A percentile compares a stretch with the other conserved stretches of the same genome.
Conservation (phyloP, 2,329 filamentous ascomycete species). For the Neonectria faginata region DNA sequence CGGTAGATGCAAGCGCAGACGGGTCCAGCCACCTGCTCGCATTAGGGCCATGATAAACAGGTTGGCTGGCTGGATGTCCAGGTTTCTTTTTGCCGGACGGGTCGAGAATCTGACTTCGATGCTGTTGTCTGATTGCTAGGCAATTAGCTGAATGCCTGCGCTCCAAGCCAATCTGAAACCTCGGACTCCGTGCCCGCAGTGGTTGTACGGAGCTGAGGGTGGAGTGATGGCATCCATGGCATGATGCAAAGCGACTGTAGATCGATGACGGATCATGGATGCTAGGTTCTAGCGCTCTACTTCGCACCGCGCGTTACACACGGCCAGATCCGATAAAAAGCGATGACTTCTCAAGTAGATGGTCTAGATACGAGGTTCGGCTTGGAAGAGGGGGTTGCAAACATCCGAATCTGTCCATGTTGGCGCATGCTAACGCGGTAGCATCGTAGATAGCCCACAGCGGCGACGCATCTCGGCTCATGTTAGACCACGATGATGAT, state of each 20-base stretch:
- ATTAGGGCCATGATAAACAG: slow-evolving; percentile 17
- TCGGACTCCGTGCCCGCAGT: neutral
- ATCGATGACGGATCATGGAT: neutral
- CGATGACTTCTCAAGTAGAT: neutral
- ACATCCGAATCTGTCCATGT: slow-evolving; percentile 15
- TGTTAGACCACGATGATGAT: slow-evolving; percentile 22
- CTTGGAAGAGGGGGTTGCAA: slow-evolving; percentile 1
- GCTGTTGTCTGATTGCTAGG: neutral
- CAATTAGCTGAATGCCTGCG: neutral
- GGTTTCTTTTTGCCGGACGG: neutral
- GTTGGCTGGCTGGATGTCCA: neutral
- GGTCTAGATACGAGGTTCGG: neutral
- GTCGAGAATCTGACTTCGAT: neutral
- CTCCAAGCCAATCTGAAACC: slow-evolving; percentile 1
- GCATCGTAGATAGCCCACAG: slow-evolving; percentile 15
- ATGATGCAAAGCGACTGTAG: slow-evolving; percentile 3
- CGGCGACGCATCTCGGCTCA: slow-evolving; percentile 24
- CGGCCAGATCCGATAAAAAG: slow-evolving; percentile 1
- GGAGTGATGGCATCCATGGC: neutral
- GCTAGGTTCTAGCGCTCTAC: neutral
- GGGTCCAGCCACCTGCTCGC: slow-evolving; percentile 24
- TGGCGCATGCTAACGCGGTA: slow-evolving; percentile 22
- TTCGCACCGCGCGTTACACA: neutral
- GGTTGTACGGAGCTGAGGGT: neutral
- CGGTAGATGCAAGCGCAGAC: slow-evolving; percentile 8